Evolutionary conservation across 345 rosid genomes (phyloP).

Genomic region (Rubroshorea leprosula): DNA sequence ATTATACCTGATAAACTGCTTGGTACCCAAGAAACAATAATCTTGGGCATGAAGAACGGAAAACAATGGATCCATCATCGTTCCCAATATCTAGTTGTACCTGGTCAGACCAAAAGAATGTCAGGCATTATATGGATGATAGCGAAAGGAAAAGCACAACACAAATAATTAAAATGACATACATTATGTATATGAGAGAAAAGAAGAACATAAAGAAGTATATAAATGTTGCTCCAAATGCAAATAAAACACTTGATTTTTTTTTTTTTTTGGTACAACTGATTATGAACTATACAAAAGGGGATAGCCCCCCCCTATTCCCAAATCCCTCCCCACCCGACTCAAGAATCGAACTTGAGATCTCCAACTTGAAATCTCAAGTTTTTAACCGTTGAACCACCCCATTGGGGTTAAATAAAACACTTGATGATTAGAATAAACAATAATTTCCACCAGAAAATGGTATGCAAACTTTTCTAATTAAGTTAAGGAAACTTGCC

Average conservation of each 20-base stretch:
- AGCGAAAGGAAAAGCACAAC: neutral
- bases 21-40: constrained; percentile 73
- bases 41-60: constrained; percentile 69
- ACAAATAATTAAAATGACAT: neutral
- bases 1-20: constrained; percentile 73
- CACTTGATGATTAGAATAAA: neutral
- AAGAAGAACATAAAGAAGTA: neutral
- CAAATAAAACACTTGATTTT: too few relatives aligned
- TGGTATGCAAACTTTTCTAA: constrained; percentile 1
- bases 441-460: constrained; percentile 1
- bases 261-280: too few relatives aligned
- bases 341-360: too few relatives aligned
- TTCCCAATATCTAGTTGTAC: constrained; percentile 67
- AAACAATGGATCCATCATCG: constrained; percentile 47
- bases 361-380: too few relatives aligned
- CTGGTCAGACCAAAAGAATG: constrained; percentile 32
- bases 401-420: too few relatives aligned
- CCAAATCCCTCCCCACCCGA: too few relatives aligned
- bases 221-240: neutral
- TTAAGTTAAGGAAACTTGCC: neutral
- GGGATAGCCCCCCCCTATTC: too few relatives aligned
- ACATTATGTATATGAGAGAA: neutral
- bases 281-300: too few relatives aligned
- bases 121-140: constrained; percentile 8
- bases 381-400: too few relatives aligned